These are phyloP conservation scores for Dipteronia sinensis DNA, from an alignment of 345 rosid species.

Conservation along the genomic window DNA sequence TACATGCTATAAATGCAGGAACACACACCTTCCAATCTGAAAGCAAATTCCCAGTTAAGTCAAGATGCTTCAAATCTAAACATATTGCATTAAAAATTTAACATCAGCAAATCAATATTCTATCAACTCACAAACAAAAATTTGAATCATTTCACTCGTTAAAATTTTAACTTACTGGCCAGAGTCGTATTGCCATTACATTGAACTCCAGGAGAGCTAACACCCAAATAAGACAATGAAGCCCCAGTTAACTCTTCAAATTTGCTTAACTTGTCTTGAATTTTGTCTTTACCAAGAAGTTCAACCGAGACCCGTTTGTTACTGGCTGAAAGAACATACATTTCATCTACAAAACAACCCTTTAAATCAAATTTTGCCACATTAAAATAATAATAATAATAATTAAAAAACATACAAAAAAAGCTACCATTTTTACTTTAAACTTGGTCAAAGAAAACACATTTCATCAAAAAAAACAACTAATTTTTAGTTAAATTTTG, in stretches of 20 bases:
- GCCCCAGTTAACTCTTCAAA: conserved; percentile 75
- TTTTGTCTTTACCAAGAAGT: conserved; percentile 78
- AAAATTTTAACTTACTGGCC: conserved; percentile 54
- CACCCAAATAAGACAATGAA: conserved; percentile 74
- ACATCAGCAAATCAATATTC: neutral
- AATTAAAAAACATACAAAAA: neutral
- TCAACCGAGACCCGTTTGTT: conserved; percentile 75
- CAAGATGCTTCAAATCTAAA: conserved; percentile 79
- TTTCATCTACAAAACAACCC: conserved; percentile 61
- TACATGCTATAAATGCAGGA: neutral
- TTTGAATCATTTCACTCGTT: neutral
- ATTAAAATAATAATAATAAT: neutral
- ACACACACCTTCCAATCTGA: conserved; percentile 77
- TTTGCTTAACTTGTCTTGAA: conserved; percentile 72
- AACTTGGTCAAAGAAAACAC: conserved; percentile 75
- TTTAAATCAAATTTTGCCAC: neutral
- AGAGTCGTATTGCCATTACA: conserved; percentile 43
- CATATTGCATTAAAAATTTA: conserved; percentile 16
- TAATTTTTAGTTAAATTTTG: neutral
- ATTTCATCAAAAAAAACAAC: conserved; percentile 66
- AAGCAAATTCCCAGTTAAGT: conserved; percentile 91
- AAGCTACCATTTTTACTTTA: neutral
- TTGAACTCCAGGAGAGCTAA: conserved; percentile 65
- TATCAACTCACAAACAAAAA: neutral
- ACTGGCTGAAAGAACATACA: conserved; percentile 87